These are phyloP conservation scores for Corylus americana DNA, from an alignment of 306 rosid genomes.

Conservation along the genomic window DNA sequence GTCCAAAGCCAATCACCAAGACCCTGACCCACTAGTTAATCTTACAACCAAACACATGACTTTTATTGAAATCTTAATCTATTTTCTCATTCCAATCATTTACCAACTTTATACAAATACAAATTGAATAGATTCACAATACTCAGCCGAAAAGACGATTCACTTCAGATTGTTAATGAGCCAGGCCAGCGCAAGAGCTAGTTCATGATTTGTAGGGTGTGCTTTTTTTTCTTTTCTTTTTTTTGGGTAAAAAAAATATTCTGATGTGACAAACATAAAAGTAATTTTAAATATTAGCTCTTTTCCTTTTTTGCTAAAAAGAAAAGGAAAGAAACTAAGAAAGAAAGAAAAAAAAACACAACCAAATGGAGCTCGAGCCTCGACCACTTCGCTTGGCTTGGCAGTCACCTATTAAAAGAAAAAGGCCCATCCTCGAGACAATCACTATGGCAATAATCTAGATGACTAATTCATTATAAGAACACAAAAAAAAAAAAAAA, in stretches of 20 bases:
- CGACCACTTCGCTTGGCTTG: background rate
- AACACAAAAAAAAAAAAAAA: no score
- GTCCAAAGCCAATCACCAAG: background rate
- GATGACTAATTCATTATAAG: background rate
- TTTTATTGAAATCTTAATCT: background rate
- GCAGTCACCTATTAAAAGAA: background rate
- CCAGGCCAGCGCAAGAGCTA: no score
- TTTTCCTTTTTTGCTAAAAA: no score
- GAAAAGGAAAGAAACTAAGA: no score
- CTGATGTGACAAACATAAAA: no score
- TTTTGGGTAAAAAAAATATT: background rate
- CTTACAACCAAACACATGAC: conserved; percentile 9
- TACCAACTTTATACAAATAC: background rate
- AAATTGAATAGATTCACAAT: no score
- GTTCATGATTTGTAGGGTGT: no score
- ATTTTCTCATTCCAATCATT: background rate
- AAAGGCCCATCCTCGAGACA: background rate
- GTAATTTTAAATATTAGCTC: no score
- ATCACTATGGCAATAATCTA: background rate
- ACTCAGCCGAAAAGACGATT: no score
- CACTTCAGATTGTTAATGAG: no score
- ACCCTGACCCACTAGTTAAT: background rate
- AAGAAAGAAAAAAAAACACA: background rate
- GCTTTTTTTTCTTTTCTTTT: no score
- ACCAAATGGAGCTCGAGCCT: background rate